A percentile compares a stretch with the other conserved stretches of the same genome.
These are phyloP conservation scores for Xylaria castorea DNA, from an alignment of 495 filamentous ascomycete genomes.

Conservation along the genomic window DNA sequence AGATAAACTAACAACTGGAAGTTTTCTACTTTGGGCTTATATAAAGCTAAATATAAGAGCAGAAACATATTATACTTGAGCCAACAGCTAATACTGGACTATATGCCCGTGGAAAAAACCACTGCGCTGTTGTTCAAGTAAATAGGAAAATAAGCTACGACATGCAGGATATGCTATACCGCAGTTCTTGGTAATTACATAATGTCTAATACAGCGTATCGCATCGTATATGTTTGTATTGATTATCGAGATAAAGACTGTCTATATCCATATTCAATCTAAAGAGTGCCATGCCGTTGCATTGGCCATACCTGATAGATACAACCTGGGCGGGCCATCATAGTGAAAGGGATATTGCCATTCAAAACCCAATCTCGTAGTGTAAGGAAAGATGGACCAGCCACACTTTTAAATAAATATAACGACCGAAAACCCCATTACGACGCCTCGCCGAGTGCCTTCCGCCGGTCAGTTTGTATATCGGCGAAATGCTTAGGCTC, in stretches of 20 bases:
- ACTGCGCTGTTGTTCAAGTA: too few relatives aligned
- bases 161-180: not conserved
- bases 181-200: not conserved
- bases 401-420: not conserved
- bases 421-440: not conserved
- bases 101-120: too few relatives aligned
- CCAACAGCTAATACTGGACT: too few relatives aligned
- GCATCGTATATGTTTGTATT: not conserved
- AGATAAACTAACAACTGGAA: too few relatives aligned
- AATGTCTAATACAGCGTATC: not conserved
- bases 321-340: not conserved
- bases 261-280: not conserved
- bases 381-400: not conserved
- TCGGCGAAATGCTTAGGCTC: conserved; percentile 14
- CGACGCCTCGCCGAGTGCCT: not conserved
- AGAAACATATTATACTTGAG: too few relatives aligned
- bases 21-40: too few relatives aligned
- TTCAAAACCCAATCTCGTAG: not conserved
- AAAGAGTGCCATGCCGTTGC: not conserved
- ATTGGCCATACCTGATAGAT: not conserved
- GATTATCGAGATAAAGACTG: not conserved
- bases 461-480: conserved; percentile 14
- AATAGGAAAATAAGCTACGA: not conserved
- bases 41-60: too few relatives aligned
- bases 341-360: not conserved